Evolutionary conservation across 345 rosid genomes (phyloP).

Genomic region (Jatropha curcas): DNA sequence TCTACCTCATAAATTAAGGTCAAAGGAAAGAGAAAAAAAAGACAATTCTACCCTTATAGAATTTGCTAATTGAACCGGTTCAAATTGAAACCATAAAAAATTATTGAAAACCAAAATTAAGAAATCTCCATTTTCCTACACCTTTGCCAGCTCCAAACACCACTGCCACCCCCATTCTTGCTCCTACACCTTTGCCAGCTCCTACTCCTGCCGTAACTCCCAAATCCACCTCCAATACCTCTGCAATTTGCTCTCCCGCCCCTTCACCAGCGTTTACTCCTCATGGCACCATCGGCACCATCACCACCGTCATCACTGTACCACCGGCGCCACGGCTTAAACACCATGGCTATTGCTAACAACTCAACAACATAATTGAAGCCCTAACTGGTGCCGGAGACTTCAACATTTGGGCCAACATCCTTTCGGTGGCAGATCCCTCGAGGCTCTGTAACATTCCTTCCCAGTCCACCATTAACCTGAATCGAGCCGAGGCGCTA

Average conservation of each 20-base stretch:
- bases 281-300: neutral
- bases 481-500: no score
- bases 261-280: neutral
- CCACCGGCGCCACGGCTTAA: constrained; percentile 12
- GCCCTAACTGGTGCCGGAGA: constrained; percentile 76
- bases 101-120: neutral
- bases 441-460: no score
- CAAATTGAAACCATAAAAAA: no score
- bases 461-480: no score
- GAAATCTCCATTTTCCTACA: neutral
- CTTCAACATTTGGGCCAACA: constrained; percentile 64
- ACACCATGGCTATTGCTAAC: constrained; percentile 4
- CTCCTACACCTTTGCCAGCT: neutral
- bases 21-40: no score
- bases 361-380: constrained; percentile 58
- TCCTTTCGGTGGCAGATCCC: constrained; percentile 47
- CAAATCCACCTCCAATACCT: constrained; percentile 10
- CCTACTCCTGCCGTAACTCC: neutral
- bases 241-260: constrained; percentile 9
- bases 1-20: no score
- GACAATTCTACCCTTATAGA: no score
- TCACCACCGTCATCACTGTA: neutral
- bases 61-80: no score
- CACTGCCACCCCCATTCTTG: neutral
- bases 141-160: neutral